phyloP scores from a whole-genome alignment of 2,329 filamentous ascomycete species.

The Coleophoma crateriformis region DNA sequence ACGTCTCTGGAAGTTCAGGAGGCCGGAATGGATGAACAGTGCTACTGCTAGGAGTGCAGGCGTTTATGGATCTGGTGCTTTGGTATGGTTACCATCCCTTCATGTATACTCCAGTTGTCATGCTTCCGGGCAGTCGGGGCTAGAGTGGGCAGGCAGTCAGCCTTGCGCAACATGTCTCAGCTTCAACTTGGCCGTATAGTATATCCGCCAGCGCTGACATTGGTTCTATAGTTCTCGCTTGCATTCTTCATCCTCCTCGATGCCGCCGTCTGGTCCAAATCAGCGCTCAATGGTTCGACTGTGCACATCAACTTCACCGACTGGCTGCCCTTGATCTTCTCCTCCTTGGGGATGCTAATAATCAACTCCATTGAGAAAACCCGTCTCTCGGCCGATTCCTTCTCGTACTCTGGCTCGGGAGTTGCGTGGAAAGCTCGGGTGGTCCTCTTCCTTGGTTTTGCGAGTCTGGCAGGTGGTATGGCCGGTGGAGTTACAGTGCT shows the following conservation, averaged over 20 bases:
- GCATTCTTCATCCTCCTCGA: slow-evolving; percentile 67
- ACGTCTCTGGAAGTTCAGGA: slow-evolving; percentile 61
- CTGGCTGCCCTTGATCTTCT: slow-evolving; percentile 66
- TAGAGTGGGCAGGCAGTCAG: not conserved
- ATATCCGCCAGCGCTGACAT: slow-evolving; percentile 6
- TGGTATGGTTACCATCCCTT: slow-evolving; percentile 41
- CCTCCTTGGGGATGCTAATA: slow-evolving; percentile 62
- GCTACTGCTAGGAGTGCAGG: slow-evolving; percentile 58
- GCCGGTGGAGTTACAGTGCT: slow-evolving; percentile 64
- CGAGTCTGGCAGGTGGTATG: slow-evolving; percentile 60
- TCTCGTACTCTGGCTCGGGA: slow-evolving; percentile 55
- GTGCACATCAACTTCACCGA: slow-evolving; percentile 62
- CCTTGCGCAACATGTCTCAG: not conserved
- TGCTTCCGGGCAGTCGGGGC: not conserved
- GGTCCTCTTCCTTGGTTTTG: slow-evolving; percentile 63
- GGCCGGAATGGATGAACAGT: slow-evolving; percentile 63
- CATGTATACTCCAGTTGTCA: not conserved
- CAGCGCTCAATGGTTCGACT: slow-evolving; percentile 45
- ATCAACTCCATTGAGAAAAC: slow-evolving; percentile 67
- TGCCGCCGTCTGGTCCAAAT: slow-evolving; percentile 62
- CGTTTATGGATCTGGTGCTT: slow-evolving; percentile 55
- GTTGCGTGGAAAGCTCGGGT: slow-evolving; percentile 66
- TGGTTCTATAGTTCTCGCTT: slow-evolving; percentile 50
- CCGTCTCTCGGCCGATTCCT: slow-evolving; percentile 56
- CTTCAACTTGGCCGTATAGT: not conserved